Percentiles rank a stretch among this genome's conserved stretches.
These are phyloP conservation scores for Melanogaster broomeanus DNA, from an alignment of 768 basidiomycete genomes.

Conservation along the genomic window DNA sequence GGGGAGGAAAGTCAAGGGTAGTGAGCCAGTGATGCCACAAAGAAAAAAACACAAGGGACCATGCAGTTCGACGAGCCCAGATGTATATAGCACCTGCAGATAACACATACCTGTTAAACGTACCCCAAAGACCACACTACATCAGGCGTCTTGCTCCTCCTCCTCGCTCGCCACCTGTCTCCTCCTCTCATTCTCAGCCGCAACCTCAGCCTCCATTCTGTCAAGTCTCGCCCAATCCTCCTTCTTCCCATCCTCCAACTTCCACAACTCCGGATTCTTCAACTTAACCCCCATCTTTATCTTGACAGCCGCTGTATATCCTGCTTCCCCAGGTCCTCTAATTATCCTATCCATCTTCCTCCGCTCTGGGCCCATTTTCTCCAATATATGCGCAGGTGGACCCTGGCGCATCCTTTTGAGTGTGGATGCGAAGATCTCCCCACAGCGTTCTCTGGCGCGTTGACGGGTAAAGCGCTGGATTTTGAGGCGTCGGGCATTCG, in stretches of 20 bases:
- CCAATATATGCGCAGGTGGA: conserved; percentile 64
- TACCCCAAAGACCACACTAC: no score
- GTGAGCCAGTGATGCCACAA: neutral
- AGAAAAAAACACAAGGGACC: neutral
- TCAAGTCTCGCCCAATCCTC: conserved; percentile 30
- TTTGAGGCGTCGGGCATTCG: conserved; percentile 59
- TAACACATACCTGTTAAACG: conserved; percentile 4
- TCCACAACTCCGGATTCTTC: conserved; percentile 35
- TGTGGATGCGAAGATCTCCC: conserved; percentile 56
- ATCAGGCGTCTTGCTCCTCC: neutral
- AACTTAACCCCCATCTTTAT: conserved; percentile 52
- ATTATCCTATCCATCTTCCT: conserved; percentile 51
- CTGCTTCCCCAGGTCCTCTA: conserved; percentile 59
- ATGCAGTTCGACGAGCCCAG: neutral
- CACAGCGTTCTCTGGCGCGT: conserved; percentile 58
- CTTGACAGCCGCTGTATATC: conserved; percentile 73
- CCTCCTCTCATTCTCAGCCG: conserved; percentile 30
- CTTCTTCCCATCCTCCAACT: conserved; percentile 32
- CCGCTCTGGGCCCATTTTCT: conserved; percentile 49
- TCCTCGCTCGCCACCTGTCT: conserved; percentile 2
- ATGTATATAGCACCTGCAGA: neutral
- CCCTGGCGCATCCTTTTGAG: conserved; percentile 49
- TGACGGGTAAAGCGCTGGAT: conserved; percentile 67
- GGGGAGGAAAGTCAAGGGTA: conserved; percentile 64
- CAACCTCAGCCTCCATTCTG: conserved; percentile 25